Evolutionary conservation across 139 green algal genomes (phyloP), one percentile per base, ranked within the genome.

Genomic region (Coelastrella sp.): DNA sequence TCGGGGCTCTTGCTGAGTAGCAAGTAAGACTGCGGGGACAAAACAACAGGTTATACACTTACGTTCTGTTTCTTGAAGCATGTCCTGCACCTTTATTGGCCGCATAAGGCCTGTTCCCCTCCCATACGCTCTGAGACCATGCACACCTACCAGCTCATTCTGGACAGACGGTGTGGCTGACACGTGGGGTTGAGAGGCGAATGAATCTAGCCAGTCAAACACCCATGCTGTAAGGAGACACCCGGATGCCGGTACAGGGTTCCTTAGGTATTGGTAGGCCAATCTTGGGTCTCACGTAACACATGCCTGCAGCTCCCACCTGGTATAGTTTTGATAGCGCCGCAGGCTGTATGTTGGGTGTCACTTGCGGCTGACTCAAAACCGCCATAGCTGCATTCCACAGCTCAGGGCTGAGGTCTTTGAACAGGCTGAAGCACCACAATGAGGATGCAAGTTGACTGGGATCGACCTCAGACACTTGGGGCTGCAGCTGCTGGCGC

Each of bases 311-410:
- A 47, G 32, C 32, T 2, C 87, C 5, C 78, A 91, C 87, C 87
- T 91, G 87, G 14, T 80, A 91, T 65, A 91, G 87, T 65, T 87
- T 64, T 76, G 58, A 17, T 65, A 91, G 87, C 60, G 79, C 87
- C 32, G 65, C 64, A 5, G 78, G 77, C n/a, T 74, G 61, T 80
- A 91, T 56, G 3, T 5, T 77, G 11, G 56, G 54, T 6, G 54
- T 73, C 47, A 81, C 47, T 7, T 5, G 54, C 22, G 79, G 76
- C 19, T 83, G 73, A 16, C 60, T 71, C 65, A 91, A 75, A 65
- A 86, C 13, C 23, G 10, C 65, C 23, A 79, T 75, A 13, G 79
- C 87, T 22, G 59, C 77, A 71, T 91, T 91, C 87, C 87, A 91
- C 77, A 91, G 79, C 47, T 85, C 87, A 47, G 87, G 78, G 3